Conservation (phyloP, 208 protist genomes). For the Crithidia thermophila region DNA sequence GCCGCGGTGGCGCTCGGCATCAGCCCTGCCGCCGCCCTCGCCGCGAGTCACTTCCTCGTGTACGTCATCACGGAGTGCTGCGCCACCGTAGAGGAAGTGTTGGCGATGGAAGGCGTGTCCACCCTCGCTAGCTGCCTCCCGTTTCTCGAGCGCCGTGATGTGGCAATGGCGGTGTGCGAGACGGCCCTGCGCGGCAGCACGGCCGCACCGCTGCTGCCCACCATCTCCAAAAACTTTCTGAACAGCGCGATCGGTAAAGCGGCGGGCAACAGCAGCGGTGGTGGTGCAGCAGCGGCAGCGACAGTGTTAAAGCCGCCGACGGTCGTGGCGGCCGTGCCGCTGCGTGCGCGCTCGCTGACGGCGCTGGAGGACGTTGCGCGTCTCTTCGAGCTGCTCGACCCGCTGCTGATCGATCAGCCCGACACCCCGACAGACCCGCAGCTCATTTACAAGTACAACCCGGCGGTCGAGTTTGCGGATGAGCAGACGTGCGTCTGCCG, state of each 20-base stretch:
- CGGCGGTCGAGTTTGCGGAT: slow-evolving; percentile 82
- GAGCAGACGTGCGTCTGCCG: slow-evolving; percentile 94
- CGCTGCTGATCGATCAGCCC: slow-evolving; percentile 78
- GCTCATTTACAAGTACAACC: slow-evolving; percentile 51
- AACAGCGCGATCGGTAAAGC: too few relatives aligned
- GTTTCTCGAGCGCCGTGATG: slow-evolving; percentile 56
- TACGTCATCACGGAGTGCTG: slow-evolving; percentile 30
- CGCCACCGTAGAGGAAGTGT: slow-evolving; percentile 40
- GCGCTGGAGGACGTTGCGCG: slow-evolving; percentile 64
- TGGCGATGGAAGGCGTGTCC: slow-evolving; percentile 74
- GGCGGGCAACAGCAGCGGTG: too few relatives aligned
- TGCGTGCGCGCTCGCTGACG: slow-evolving; percentile 35
- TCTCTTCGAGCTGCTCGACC: slow-evolving; percentile 85
- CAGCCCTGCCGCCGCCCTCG: slow-evolving; percentile 31
- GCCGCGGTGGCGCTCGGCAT: too few relatives aligned
- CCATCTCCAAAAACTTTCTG: slow-evolving; percentile 6
- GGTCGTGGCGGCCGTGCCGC: slow-evolving; percentile 23
- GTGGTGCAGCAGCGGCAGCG: not conserved
- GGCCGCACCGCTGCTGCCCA: slow-evolving; percentile 18
- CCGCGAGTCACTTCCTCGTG: slow-evolving; percentile 36
- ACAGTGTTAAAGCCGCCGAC: not conserved
- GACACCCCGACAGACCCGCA: slow-evolving; percentile 41
- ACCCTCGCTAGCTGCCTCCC: slow-evolving; percentile 61
- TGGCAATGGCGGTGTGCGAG: slow-evolving; percentile 63
- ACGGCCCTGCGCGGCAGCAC: slow-evolving; percentile 36